Percentiles rank a stretch among this genome's conserved stretches.
Evolutionary conservation across 1,284 basidiomycete species (phyloP).

Genomic region (Cystobasidium pallidum): DNA sequence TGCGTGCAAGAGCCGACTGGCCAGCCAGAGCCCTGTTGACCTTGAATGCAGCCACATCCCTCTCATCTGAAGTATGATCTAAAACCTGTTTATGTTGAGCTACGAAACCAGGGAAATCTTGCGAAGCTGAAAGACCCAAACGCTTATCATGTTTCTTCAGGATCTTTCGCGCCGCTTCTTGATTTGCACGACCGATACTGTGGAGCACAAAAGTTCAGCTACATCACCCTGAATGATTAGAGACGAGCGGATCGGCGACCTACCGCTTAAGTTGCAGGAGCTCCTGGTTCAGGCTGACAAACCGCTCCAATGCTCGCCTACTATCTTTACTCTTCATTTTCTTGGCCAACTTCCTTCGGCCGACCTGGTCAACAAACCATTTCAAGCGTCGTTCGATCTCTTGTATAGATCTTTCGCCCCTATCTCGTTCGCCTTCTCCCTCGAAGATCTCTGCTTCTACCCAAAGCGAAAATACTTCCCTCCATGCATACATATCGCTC

Average conservation of each 20-base stretch:
- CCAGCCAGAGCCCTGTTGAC: constrained; percentile 50
- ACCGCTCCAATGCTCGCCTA: constrained; percentile 70
- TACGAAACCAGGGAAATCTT: constrained; percentile 58
- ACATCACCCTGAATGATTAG: neutral
- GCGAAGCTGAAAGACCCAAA: constrained; percentile 64
- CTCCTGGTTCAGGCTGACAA: constrained; percentile 77
- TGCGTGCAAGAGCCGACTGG: constrained; percentile 52
- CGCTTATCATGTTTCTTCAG: constrained; percentile 82
- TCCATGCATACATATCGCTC: constrained; percentile 86
- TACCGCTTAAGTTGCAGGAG: constrained; percentile 80
- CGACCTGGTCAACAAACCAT: constrained; percentile 71
- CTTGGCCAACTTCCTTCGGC: constrained; percentile 66
- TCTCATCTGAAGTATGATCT: constrained; percentile 46
- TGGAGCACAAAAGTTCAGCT: constrained; percentile 60
- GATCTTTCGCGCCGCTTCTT: constrained; percentile 70
- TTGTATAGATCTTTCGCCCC: constrained; percentile 72
- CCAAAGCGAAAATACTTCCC: constrained; percentile 87
- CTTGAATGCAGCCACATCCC: neutral
- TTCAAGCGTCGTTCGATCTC: constrained; percentile 74
- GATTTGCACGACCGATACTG: constrained; percentile 69
- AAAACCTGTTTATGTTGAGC: constrained; percentile 34
- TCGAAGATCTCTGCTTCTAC: constrained; percentile 87
- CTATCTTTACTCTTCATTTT: constrained; percentile 70
- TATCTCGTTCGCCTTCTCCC: constrained; percentile 68
- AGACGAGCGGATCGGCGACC: neutral